Evolutionary conservation across 2,329 filamentous ascomycete genomes (phyloP).

Genomic region (Pseudocercospora cruenta): DNA sequence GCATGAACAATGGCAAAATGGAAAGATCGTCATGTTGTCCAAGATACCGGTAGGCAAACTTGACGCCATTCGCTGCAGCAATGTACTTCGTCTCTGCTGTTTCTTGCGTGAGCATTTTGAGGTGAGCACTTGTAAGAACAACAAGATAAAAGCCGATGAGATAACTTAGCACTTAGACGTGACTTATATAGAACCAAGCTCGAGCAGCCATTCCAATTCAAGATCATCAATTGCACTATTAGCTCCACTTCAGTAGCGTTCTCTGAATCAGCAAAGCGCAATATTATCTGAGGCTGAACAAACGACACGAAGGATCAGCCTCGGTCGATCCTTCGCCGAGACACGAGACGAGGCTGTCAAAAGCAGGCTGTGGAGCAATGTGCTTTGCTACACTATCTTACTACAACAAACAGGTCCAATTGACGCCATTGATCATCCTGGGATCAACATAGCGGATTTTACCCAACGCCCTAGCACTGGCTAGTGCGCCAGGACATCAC

Average conservation of each 20-base stretch:
- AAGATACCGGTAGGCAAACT: constrained; percentile 15
- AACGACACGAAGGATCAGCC: not conserved
- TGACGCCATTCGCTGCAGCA: constrained; percentile 7
- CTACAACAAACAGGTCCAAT: not conserved
- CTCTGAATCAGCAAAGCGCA: not conserved
- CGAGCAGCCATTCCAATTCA: too few relatives aligned
- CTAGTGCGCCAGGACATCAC: not conserved
- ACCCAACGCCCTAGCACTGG: not conserved
- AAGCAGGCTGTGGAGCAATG: not conserved
- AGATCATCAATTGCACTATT: too few relatives aligned
- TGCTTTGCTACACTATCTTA: not conserved
- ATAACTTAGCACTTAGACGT: too few relatives aligned
- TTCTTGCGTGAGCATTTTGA: too few relatives aligned
- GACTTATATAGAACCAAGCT: too few relatives aligned
- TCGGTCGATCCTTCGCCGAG: not conserved
- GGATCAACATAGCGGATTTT: not conserved
- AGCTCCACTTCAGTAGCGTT: not conserved
- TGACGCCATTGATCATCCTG: not conserved
- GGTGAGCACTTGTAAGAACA: too few relatives aligned
- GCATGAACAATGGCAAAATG: constrained; percentile 12
- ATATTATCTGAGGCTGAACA: not conserved
- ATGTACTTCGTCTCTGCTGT: constrained; percentile 8
- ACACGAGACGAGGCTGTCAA: not conserved
- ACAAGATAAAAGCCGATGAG: too few relatives aligned
- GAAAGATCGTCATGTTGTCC: not conserved